Base-by-base conservation (phyloP, 2,329 filamentous ascomycete species). In the Exophiala xenobiotica region DNA sequence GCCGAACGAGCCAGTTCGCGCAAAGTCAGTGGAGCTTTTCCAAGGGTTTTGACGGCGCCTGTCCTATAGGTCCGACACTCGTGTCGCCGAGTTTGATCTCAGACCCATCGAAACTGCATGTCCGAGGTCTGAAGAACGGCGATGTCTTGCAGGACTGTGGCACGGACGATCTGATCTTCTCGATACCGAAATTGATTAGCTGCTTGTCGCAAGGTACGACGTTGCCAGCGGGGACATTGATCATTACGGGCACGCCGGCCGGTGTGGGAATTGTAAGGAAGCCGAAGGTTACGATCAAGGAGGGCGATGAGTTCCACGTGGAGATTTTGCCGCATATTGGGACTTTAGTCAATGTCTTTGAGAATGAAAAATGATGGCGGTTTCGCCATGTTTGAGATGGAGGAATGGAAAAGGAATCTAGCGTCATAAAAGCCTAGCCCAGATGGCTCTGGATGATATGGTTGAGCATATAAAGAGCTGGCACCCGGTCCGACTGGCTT, bases 261-360 rank as follows among this genome's bases (percentile, higher is more conserved):
- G 73, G 74, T 19, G 72, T 76, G 14, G 74, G 74, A 4, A 66
- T 67, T 2, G 69, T 70, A 59, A 64, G 69, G 26, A 66, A 68
- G 23, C 70, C 71, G 0, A 72, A 72, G 43, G 62, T 73, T 18
- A 66, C 65, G 5, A 51, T 75, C 31, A 64, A 62, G 11, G 53
- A 68, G 40, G 67, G 66, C 3, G 70, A 73, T 59, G 66, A 70
- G 54, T 77, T 79, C 56, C 64, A 68, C 0, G 74, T 78, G 4
- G 74, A 78, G 66, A 67, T 78, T 50, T 57, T 72, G 46, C 75
- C 75, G 11, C 63, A 75, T 61, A 70, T 78, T 43, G 76, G 75
- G 7, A 78, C 76, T 0, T 61, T 78, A 57, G 66, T 74, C 24
- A 78, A 69, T 18, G 56, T 61, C 14, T 61, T 65, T 50, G 64